phyloP scores from a whole-genome alignment of 2,329 filamentous ascomycete genomes.

The Pezizomycotina sp. region DNA sequence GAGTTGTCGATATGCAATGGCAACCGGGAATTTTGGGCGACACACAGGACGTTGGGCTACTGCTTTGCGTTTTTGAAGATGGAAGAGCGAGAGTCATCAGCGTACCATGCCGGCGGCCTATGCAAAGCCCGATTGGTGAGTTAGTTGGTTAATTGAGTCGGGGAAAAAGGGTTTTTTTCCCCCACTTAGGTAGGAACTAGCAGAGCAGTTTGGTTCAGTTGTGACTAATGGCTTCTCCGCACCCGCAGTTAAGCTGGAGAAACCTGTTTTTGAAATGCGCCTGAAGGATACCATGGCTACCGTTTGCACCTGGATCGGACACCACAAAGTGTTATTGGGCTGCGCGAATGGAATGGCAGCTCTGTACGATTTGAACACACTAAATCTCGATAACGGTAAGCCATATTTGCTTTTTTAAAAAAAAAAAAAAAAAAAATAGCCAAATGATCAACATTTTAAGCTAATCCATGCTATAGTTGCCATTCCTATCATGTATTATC shows the following conservation, averaged over 20 bases:
- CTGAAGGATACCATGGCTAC: conserved; percentile 34
- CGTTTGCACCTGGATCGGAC: conserved; percentile 34
- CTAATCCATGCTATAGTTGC: too few species aligned
- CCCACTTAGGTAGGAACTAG: not conserved
- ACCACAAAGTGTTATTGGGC: conserved; percentile 32
- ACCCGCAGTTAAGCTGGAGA: conserved; percentile 25
- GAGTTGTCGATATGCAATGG: conserved; percentile 34
- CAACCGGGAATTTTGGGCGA: conserved; percentile 29
- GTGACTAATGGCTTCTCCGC: not conserved
- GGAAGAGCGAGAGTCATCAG: conserved; percentile 31
- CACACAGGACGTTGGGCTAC: conserved; percentile 31
- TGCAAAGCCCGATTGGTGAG: conserved; percentile 10
- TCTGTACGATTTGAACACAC: conserved; percentile 29
- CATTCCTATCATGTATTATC: conserved; percentile 32
- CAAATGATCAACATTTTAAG: too few species aligned
- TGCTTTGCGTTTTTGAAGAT: conserved; percentile 35
- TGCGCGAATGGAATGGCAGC: conserved; percentile 35
- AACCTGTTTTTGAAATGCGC: conserved; percentile 30
- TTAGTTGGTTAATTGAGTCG: not conserved
- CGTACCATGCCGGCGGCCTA: conserved; percentile 17
- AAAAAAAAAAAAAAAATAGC: conserved; percentile 5
- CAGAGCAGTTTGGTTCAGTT: not conserved
- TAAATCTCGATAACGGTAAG: conserved; percentile 4
- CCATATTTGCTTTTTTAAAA: not conserved
- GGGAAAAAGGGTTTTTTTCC: not conserved